Conservation (phyloP, 139 green algal genomes). For the Picochlorum costavermella region DNA sequence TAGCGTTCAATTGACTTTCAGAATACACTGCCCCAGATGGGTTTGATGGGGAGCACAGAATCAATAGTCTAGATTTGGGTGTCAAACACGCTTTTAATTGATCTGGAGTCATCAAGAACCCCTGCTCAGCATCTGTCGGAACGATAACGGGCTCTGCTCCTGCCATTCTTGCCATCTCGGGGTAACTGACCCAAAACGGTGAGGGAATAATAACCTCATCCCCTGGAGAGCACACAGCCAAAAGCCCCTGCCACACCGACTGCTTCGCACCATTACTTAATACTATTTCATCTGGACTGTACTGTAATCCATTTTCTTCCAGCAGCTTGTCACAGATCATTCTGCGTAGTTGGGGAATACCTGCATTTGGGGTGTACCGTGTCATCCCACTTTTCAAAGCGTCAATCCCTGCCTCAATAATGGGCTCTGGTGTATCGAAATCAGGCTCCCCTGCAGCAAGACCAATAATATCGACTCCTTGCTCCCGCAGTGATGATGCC, state of each 20-base stretch:
- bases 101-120: conserved; percentile 72
- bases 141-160: conserved; percentile 75
- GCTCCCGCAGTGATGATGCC: conserved; percentile 60
- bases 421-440: conserved; percentile 82
- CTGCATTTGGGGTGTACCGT: conserved; percentile 88
- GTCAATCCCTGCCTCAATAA: conserved; percentile 68
- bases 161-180: conserved; percentile 88
- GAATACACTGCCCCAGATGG: conserved; percentile 85
- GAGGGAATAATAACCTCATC: conserved; percentile 90
- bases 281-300: conserved; percentile 75
- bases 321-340: conserved; percentile 84
- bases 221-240: conserved; percentile 47
- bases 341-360: conserved; percentile 63
- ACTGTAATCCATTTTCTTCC: conserved; percentile 79
- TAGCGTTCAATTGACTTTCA: conserved; percentile 43
- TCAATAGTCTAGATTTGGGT: conserved; percentile 74
- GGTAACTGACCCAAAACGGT: conserved; percentile 96
- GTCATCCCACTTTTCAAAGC: conserved; percentile 77
- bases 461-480: conserved; percentile 80
- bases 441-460: conserved; percentile 92
- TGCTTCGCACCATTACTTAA: conserved; percentile 96
- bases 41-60: conserved; percentile 96
- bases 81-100: conserved; percentile 70
- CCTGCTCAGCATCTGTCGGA: conserved; percentile 43
- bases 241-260: conserved; percentile 78